A percentile compares a stretch with the other conserved stretches of the same genome.
These are phyloP conservation scores for Fragilariopsis cylindrus DNA, from an alignment of 108 stramenopile genomes.

Conservation along the genomic window DNA sequence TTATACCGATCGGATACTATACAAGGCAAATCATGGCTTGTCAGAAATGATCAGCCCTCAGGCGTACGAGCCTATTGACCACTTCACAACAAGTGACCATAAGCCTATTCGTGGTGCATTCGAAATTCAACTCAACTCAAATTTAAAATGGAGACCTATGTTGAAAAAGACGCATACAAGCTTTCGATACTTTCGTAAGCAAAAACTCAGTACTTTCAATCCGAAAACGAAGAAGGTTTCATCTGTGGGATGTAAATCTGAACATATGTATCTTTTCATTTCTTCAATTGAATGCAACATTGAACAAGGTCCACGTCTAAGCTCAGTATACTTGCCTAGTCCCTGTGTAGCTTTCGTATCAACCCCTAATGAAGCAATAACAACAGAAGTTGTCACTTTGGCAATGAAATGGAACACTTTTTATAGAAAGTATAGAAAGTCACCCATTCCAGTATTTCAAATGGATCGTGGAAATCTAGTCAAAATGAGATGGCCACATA, in stretches of 20 bases:
- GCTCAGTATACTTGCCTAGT: constrained; percentile 20
- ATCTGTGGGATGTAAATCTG: neutral
- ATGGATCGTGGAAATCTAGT: neutral
- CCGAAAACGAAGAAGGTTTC: neutral
- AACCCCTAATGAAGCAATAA: constrained; percentile 27
- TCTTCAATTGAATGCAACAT: constrained; percentile 34
- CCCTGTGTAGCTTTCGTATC: constrained; percentile 42
- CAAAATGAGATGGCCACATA: constrained; percentile 32
- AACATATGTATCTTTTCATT: constrained; percentile 35
- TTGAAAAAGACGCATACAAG: constrained; percentile 12
- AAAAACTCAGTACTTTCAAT: too few species aligned
- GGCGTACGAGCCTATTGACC: constrained; percentile 62
- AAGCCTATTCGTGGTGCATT: constrained; percentile 81
- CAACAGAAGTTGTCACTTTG: neutral
- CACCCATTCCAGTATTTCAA: constrained; percentile 1
- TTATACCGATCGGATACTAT: constrained; percentile 86
- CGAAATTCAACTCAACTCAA: constrained; percentile 39
- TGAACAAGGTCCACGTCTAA: constrained; percentile 5
- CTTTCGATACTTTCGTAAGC: neutral
- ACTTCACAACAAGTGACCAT: constrained; percentile 73
- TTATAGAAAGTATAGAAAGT: neutral
- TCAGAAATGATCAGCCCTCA: constrained; percentile 37
- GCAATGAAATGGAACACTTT: neutral
- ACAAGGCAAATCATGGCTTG: constrained; percentile 59
- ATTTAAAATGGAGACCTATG: constrained; percentile 17